Evolutionary conservation across 345 rosid species (phyloP).

Genomic region (Aquilaria sinensis): DNA sequence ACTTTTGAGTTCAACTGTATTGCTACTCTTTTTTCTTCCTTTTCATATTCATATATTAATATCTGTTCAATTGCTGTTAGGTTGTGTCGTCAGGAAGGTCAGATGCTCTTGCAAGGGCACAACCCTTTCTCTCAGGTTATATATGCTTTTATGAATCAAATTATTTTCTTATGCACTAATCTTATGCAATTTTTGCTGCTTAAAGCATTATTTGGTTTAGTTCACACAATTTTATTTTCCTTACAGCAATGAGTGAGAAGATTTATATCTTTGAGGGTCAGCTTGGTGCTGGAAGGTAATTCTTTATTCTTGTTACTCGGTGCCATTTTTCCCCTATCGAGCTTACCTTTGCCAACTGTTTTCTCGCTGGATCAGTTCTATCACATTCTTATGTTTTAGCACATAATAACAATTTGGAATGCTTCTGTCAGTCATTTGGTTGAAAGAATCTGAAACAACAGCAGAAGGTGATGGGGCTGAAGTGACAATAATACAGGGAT

Average conservation of each 20-base stretch:
- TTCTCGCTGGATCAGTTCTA: too few relatives aligned
- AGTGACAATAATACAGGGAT: too few relatives aligned
- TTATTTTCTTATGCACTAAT: not conserved
- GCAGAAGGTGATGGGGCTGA: too few relatives aligned
- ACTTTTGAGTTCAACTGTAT: not conserved
- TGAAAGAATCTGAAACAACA: too few relatives aligned
- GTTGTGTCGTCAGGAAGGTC: conserved; percentile 70
- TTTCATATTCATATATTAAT: conserved; percentile 9
- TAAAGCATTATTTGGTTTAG: conserved; percentile 6
- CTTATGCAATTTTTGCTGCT: conserved; percentile 7
- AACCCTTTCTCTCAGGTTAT: conserved; percentile 74
- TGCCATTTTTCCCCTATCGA: too few relatives aligned
- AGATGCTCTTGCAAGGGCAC: conserved; percentile 67
- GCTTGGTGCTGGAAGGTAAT: conserved; percentile 79
- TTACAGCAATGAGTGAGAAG: conserved; percentile 71
- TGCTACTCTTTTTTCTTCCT: conserved; percentile 1
- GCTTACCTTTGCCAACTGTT: too few relatives aligned
- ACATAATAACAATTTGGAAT: too few relatives aligned
- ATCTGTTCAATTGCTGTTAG: conserved; percentile 27
- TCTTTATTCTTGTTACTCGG: conserved; percentile 18
- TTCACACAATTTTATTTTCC: conserved; percentile 12
- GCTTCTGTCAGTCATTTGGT: too few relatives aligned
- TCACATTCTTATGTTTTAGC: too few relatives aligned
- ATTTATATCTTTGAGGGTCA: conserved; percentile 69
- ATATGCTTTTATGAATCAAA: conserved; percentile 9